phyloP scores from a whole-genome alignment of 352 stramenopile species.

The Phytophthora tentaculata region DNA sequence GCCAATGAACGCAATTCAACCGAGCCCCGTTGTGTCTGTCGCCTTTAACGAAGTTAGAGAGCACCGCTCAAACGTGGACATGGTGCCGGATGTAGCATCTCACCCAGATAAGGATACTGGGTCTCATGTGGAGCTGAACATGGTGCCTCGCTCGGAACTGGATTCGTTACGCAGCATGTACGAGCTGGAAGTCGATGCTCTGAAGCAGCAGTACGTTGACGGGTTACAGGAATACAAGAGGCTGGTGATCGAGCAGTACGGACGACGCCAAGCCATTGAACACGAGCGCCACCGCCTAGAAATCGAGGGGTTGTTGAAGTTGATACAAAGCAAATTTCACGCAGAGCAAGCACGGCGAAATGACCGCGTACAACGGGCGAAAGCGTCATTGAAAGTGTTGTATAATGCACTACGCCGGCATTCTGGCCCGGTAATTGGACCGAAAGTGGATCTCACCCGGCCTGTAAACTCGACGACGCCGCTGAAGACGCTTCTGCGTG shows the following conservation, averaged over 20 bases:
- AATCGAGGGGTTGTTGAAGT: conserved; percentile 62
- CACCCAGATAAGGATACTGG: background rate
- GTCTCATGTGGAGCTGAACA: background rate
- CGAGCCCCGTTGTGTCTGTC: background rate
- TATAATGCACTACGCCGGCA: conserved; percentile 52
- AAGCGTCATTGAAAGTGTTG: conserved; percentile 69
- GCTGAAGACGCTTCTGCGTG: conserved; percentile 62
- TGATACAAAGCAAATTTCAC: conserved; percentile 72
- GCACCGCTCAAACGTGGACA: too few species aligned
- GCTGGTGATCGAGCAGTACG: conserved; percentile 76
- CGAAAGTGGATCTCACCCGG: conserved; percentile 16
- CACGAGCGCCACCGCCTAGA: conserved; percentile 65
- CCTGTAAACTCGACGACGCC: conserved; percentile 31
- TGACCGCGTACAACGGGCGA: conserved; percentile 55
- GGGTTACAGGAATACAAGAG: conserved; percentile 73
- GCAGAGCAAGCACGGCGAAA: conserved; percentile 57
- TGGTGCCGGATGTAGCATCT: background rate
- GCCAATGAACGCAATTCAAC: conserved; percentile 29
- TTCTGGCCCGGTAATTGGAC: conserved; percentile 4
- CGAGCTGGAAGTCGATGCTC: conserved; percentile 45
- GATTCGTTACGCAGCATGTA: conserved; percentile 45
- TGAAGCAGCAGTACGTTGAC: conserved; percentile 69
- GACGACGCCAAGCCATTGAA: conserved; percentile 59
- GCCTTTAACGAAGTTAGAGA: background rate
- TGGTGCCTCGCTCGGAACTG: conserved; percentile 44